Evolutionary conservation across 495 filamentous ascomycete genomes (phyloP).

Genomic region (Glonium stellatum): DNA sequence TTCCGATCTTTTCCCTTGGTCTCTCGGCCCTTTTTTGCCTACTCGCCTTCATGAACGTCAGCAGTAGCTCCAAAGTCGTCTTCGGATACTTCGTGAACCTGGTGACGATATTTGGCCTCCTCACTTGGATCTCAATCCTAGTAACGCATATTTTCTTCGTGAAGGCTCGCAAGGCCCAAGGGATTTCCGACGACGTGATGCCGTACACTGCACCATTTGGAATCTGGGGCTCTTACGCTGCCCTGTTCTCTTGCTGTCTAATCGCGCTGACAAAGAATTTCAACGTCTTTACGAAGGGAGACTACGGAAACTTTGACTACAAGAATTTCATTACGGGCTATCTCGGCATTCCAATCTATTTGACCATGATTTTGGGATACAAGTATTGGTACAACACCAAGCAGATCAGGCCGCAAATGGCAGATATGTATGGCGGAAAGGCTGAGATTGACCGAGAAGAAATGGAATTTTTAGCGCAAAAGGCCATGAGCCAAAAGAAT

Average conservation of each 20-base stretch:
- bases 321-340: slow-evolving; percentile 77
- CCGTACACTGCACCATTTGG: slow-evolving; percentile 71
- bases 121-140: slow-evolving; percentile 81
- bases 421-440: slow-evolving; percentile 66
- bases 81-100: slow-evolving; percentile 80
- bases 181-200: slow-evolving; percentile 55
- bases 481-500: slow-evolving; percentile 43
- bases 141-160: slow-evolving; percentile 78
- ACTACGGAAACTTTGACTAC: slow-evolving; percentile 52
- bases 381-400: slow-evolving; percentile 52
- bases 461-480: slow-evolving; percentile 53
- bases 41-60: slow-evolving; percentile 74
- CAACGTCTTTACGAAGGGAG: slow-evolving; percentile 54
- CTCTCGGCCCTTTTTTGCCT: slow-evolving; percentile 55
- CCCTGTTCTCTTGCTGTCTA: slow-evolving; percentile 60
- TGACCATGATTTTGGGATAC: slow-evolving; percentile 65
- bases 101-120: slow-evolving; percentile 41
- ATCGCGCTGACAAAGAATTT: slow-evolving; percentile 75
- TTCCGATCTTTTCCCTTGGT: slow-evolving; percentile 63
- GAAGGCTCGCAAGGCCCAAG: slow-evolving; percentile 64
- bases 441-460: slow-evolving; percentile 69
- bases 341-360: slow-evolving; percentile 71
- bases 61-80: slow-evolving; percentile 56
- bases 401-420: slow-evolving; percentile 49
- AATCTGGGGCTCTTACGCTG: slow-evolving; percentile 56